These are phyloP conservation scores for Achaetomiella virescens DNA, from an alignment of 495 filamentous ascomycete species.

Conservation along the genomic window DNA sequence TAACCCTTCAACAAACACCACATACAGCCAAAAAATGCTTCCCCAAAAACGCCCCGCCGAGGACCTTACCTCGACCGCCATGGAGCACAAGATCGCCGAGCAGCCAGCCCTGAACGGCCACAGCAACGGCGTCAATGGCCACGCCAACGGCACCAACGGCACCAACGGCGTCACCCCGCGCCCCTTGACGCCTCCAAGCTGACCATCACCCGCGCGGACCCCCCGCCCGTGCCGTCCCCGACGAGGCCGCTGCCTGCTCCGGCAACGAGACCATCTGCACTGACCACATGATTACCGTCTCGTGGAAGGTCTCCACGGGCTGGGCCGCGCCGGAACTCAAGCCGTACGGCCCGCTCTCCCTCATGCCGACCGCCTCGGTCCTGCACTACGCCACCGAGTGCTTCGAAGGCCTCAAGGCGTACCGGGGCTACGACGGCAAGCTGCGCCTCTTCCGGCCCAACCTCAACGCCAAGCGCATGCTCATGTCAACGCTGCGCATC, in stretches of 20 bases:
- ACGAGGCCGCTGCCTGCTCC: slow-evolving; percentile 43
- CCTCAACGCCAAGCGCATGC: slow-evolving; percentile 69
- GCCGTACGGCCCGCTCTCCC: slow-evolving; percentile 71
- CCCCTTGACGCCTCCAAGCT: slow-evolving; percentile 68
- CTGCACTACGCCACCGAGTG: slow-evolving; percentile 91
- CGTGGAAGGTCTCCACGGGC: slow-evolving; percentile 60
- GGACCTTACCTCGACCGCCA: slow-evolving; percentile 39
- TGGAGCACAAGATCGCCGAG: slow-evolving; percentile 37
- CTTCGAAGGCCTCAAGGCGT: slow-evolving; percentile 86
- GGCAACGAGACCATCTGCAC: slow-evolving; percentile 58
- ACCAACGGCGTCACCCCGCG: slow-evolving; percentile 19
- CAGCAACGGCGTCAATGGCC: slow-evolving; percentile 14
- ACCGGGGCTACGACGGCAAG: slow-evolving; percentile 74
- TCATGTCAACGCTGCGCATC: slow-evolving; percentile 63
- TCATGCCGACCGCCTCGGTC: slow-evolving; percentile 79
- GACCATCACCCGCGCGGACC: slow-evolving; percentile 57
- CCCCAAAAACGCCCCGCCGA: slow-evolving; percentile 14
- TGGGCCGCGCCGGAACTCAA: slow-evolving; percentile 74
- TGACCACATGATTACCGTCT: slow-evolving; percentile 81
- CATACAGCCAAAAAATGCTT: slow-evolving; percentile 21
- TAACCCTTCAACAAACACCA: slow-evolving; percentile 7
- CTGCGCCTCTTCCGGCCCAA: slow-evolving; percentile 82
- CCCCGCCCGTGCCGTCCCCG: slow-evolving; percentile 61
- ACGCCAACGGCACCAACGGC: slow-evolving; percentile 24
- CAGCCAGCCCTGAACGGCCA: slow-evolving; percentile 20